A percentile compares a stretch with the other conserved stretches of the same genome.
Conservation (phyloP, 768 basidiomycete genomes). For the Cytidiella melzeri region DNA sequence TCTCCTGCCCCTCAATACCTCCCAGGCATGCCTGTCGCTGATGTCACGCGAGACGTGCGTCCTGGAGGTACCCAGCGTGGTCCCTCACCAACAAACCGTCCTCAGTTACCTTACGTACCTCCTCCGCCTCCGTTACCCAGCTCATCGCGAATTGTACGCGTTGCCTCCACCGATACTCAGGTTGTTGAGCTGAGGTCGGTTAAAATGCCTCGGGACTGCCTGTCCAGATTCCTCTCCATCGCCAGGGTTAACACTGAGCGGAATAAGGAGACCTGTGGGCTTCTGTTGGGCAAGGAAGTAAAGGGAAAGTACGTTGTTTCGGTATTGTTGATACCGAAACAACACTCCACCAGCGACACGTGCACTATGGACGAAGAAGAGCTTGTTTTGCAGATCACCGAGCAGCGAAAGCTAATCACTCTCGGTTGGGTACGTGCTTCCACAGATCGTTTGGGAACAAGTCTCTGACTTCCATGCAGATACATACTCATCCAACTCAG, state of each 20-base stretch:
- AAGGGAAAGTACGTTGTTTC: constrained; percentile 67
- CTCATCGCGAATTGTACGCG: constrained; percentile 21
- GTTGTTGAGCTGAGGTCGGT: constrained; percentile 53
- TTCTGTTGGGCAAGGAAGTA: constrained; percentile 66
- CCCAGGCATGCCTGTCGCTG: constrained; percentile 14
- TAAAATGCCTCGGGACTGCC: constrained; percentile 62
- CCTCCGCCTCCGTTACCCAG: constrained; percentile 25
- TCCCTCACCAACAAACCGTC: constrained; percentile 18
- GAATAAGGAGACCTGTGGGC: constrained; percentile 83
- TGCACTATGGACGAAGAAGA: constrained; percentile 92
- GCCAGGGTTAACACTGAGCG: constrained; percentile 72
- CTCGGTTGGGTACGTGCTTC: constrained; percentile 76
- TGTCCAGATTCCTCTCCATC: constrained; percentile 71
- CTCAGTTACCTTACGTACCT: constrained; percentile 23
- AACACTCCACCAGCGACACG: constrained; percentile 85
- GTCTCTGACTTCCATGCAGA: constrained; percentile 37
- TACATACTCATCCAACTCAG: constrained; percentile 89
- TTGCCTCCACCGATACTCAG: constrained; percentile 26
- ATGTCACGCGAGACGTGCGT: constrained; percentile 12
- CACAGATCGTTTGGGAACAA: background rate
- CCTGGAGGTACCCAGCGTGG: constrained; percentile 10
- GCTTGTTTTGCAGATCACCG: constrained; percentile 78
- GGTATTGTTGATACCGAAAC: constrained; percentile 81
- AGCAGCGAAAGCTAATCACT: constrained; percentile 74
- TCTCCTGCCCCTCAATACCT: constrained; percentile 17